A percentile compares a stretch with the other conserved stretches of the same genome.
These are phyloP conservation scores for Curvularia lunata DNA, from an alignment of 2,329 filamentous ascomycete species.

Conservation along the genomic window DNA sequence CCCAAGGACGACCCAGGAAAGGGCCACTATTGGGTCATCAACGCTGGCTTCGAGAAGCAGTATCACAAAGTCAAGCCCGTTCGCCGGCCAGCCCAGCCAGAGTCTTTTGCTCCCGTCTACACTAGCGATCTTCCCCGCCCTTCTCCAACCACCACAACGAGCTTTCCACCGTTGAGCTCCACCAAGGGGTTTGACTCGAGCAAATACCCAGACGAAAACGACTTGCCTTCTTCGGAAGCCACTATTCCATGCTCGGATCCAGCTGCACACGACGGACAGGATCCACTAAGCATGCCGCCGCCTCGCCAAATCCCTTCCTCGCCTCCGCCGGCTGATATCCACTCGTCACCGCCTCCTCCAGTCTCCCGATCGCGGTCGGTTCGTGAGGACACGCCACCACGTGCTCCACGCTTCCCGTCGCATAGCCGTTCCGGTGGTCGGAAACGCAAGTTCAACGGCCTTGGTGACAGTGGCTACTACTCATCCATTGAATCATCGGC, in stretches of 20 bases:
- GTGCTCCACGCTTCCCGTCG: conserved; percentile 64
- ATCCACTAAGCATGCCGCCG: conserved; percentile 52
- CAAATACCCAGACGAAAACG: conserved; percentile 59
- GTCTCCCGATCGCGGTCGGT: conserved; percentile 63
- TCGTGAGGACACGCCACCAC: conserved; percentile 77
- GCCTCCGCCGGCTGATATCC: conserved; percentile 73
- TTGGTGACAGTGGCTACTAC: conserved; percentile 96
- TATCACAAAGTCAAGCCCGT: conserved; percentile 87
- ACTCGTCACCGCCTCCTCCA: conserved; percentile 93
- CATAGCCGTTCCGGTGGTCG: conserved; percentile 72
- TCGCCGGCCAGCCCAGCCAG: conserved; percentile 59
- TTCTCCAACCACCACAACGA: conserved; percentile 48
- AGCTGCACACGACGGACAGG: conserved; percentile 56
- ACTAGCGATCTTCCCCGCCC: conserved; percentile 45
- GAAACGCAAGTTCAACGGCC: conserved; percentile 77
- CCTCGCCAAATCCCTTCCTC: conserved; percentile 66
- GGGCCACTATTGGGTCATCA: conserved; percentile 96
- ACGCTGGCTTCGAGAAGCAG: conserved; percentile 83
- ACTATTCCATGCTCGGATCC: conserved; percentile 60
- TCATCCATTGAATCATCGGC: conserved; percentile 94
- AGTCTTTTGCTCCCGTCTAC: conserved; percentile 43
- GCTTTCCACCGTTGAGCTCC: conserved; percentile 46
- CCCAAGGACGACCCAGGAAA: conserved; percentile 98
- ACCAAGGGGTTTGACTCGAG: conserved; percentile 57
- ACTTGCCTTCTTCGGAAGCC: conserved; percentile 57